Conservation (phyloP, 2,329 filamentous ascomycete genomes). For the Beauveria bassiana region DNA sequence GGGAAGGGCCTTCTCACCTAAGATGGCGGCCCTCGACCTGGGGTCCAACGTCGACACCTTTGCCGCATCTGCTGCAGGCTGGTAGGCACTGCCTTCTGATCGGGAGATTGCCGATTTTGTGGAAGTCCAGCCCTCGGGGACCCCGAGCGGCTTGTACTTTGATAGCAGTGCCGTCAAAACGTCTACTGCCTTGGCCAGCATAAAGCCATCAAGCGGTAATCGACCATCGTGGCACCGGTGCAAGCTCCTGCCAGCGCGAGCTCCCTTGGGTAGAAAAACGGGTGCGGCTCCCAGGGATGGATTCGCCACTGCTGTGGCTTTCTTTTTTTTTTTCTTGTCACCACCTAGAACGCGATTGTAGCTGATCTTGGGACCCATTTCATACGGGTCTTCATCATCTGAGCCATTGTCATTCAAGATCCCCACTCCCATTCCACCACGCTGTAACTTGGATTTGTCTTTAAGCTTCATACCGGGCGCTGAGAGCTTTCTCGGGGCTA, state of each 20-base stretch:
- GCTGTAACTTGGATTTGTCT: conserved; percentile 28
- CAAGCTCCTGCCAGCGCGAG: conserved; percentile 21
- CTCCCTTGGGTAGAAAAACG: conserved; percentile 61
- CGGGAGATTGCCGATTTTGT: conserved; percentile 31
- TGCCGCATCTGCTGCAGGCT: conserved; percentile 69
- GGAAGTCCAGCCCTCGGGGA: conserved; percentile 69
- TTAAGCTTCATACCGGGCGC: conserved; percentile 39
- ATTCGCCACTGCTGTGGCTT: conserved; percentile 45
- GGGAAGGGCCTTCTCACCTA: conserved; percentile 71
- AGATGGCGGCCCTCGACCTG: conserved; percentile 64
- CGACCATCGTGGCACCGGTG: conserved; percentile 76
- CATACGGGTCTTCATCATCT: conserved; percentile 91
- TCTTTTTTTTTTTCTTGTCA: conserved; percentile 68
- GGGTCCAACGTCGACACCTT: conserved; percentile 70
- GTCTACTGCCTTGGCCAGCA: conserved; percentile 51
- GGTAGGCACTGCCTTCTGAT: conserved; percentile 29
- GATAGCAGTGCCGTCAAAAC: conserved; percentile 23
- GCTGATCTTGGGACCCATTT: conserved; percentile 81
- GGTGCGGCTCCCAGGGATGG: conserved; percentile 59
- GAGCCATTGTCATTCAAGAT: conserved; percentile 88
- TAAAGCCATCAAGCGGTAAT: conserved; percentile 71
- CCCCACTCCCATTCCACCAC: conserved; percentile 76
- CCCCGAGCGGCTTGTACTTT: conserved; percentile 54
- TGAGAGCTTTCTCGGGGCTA: conserved; percentile 16
- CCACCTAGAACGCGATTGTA: conserved; percentile 77